A percentile compares a stretch with the other conserved stretches of the same genome.
Conservation (phyloP, 2,329 filamentous ascomycete genomes). For the Xylaria sp. region DNA sequence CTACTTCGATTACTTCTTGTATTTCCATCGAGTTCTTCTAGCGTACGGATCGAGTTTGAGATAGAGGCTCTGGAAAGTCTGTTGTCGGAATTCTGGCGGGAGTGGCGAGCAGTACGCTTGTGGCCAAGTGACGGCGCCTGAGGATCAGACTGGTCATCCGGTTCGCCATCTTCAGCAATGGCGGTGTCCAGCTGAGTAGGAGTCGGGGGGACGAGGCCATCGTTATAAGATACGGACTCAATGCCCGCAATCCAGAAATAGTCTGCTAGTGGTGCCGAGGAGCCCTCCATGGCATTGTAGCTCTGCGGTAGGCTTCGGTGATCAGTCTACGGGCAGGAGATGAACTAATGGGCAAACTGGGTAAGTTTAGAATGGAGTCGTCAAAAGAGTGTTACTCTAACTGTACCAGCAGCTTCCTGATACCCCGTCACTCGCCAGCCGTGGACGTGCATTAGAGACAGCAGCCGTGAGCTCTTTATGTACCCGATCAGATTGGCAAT, state of each 20-base stretch:
- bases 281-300: constrained; percentile 65
- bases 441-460: constrained; percentile 28
- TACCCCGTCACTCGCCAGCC: constrained; percentile 21
- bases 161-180: constrained; percentile 72
- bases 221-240: constrained; percentile 74
- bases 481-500: constrained; percentile 10
- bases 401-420: constrained; percentile 16
- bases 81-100: constrained; percentile 69
- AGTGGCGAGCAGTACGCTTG: constrained; percentile 64
- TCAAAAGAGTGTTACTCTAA: constrained; percentile 18
- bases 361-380: constrained; percentile 29
- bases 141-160: constrained; percentile 55
- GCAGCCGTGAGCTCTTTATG: constrained; percentile 13
- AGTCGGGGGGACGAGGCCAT: constrained; percentile 56
- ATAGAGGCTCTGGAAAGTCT: constrained; percentile 65
- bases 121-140: constrained; percentile 48
- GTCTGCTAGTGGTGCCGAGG: constrained; percentile 74
- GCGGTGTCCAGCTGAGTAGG: constrained; percentile 63
- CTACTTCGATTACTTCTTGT: constrained; percentile 74
- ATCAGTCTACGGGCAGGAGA: constrained; percentile 27
- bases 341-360: background rate
- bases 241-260: constrained; percentile 82
- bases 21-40: constrained; percentile 69
- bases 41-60: constrained; percentile 63
- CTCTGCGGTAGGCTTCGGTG: constrained; percentile 39